Evolutionary conservation across 441 rosid species (phyloP).

Genomic region (Eruca vesicaria): DNA sequence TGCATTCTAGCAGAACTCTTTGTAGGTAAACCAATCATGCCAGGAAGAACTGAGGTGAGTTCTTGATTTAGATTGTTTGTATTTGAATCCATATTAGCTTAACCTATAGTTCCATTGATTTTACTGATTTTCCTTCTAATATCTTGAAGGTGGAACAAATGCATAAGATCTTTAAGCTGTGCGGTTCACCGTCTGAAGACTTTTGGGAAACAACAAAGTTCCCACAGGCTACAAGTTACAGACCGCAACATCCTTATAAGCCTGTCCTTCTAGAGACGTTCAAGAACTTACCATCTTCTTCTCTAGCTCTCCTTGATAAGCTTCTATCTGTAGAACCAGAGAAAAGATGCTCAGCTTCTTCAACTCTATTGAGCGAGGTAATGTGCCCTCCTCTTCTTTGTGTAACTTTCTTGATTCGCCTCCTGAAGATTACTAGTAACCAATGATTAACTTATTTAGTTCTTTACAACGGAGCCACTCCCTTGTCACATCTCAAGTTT

Average conservation of each 20-base stretch:
- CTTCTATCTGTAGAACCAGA: conserved; percentile 68
- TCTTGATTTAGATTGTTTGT: not conserved
- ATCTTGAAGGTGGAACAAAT: conserved; percentile 75
- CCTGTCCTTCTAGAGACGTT: conserved; percentile 55
- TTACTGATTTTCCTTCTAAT: not conserved
- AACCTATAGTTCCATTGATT: not conserved
- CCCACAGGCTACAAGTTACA: conserved; percentile 68
- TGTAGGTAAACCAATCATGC: conserved; percentile 90
- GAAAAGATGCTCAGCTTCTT: conserved; percentile 57
- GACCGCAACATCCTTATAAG: conserved; percentile 62
- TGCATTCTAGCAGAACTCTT: conserved; percentile 82
- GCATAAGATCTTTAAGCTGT: conserved; percentile 87
- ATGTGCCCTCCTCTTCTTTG: not conserved
- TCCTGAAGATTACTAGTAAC: not conserved
- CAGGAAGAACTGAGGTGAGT: conserved; percentile 90
- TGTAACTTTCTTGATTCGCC: not conserved
- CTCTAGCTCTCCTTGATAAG: conserved; percentile 59
- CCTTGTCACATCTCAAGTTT: conserved; percentile 57
- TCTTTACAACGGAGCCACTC: conserved; percentile 55
- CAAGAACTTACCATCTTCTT: conserved; percentile 52
- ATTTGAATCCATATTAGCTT: not conserved
- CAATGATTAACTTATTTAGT: conserved; percentile 34
- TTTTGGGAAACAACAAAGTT: conserved; percentile 64
- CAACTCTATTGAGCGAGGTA: conserved; percentile 68
- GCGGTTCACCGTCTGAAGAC: conserved; percentile 78